Base-by-base conservation (phyloP, 129 eudicot species). In the Flaveria sonorensis region DNA sequence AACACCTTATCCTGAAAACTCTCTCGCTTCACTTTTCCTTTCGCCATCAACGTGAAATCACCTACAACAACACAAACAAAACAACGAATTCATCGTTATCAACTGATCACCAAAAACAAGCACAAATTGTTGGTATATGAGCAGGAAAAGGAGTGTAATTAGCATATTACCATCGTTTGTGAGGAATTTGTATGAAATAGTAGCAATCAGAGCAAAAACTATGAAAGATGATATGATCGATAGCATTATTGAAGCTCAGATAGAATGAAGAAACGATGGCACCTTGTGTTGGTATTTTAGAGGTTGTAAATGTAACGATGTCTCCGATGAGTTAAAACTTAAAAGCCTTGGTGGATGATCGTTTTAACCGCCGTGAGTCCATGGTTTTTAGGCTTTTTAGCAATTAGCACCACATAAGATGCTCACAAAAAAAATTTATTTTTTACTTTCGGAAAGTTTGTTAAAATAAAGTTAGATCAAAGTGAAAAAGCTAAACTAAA, bases 11-110 rank as follows among this genome's bases (percentile, higher is more conserved):
- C 91, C 71, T 88, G 86, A 61, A 90, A 81, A 81, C 77, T 88
- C 68, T 90, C 87, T 19, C 89, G 88, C 83, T 93, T 93, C 10
- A 82, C 88, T 48, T 83, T 81, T 59, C 83, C 77, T 71, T 85
- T 90, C 10, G 88, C 86, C 72, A 90, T 66, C 83, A 93, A 79
- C 1, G 93, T 93, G 81, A 93, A 83, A 91, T 93, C 97, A 48
- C 92, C 98, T 93, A 26, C 3, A 3, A 52, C 71, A 43, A 74
- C 36, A 61, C 40, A n/a, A 60, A 42, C 1, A 68, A 66, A 15
- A 68, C 55, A 83, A 67, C 18, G 8, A 61, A 52, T 10, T 64
- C 52, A 26, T 53, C 19, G 69, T 21, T 56, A 8, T 19, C 19
- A 77, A 57, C 26, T 20, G 14, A 15, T n/a, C 40, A 53, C 66